phyloP scores from a whole-genome alignment of 225 moss, liverwort and hornwort genomes.

The Pseudisothecium myosuroides region DNA sequence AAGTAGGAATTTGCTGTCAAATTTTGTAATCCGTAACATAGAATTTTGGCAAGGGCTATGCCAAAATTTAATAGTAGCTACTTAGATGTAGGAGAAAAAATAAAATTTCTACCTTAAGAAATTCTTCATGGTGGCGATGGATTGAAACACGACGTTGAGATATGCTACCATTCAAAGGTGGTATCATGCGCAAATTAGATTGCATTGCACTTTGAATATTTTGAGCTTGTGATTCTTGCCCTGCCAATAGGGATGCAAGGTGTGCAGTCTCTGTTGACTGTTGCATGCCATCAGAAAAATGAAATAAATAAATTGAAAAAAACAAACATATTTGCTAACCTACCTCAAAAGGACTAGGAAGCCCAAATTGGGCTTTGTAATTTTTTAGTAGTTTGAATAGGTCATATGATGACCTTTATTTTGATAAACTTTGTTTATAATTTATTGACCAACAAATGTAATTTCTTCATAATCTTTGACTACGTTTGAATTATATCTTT shows the following conservation, averaged over 20 bases:
- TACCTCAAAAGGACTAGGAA: not conserved
- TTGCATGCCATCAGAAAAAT: not conserved
- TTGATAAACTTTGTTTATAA: not conserved
- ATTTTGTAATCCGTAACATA: not conserved
- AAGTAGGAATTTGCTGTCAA: not conserved
- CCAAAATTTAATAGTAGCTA: not conserved
- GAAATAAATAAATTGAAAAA: not conserved
- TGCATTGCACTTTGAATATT: not conserved
- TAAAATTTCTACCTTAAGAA: not conserved
- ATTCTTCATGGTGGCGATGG: constrained; percentile 6
- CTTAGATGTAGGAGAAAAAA: not conserved
- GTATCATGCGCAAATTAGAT: not conserved
- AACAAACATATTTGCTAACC: not conserved
- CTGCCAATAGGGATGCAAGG: constrained; percentile 32
- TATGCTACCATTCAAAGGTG: not conserved
- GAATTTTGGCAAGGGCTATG: not conserved
- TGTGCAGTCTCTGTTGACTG: constrained; percentile 41
- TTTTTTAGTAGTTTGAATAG: not conserved
- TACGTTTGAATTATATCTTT: not conserved
- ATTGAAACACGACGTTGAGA: constrained; percentile 12
- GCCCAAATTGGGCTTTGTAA: not conserved
- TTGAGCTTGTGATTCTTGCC: constrained; percentile 15
- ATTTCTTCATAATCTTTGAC: not conserved
- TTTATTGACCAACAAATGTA: not conserved
- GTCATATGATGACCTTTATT: too few relatives aligned